Base-by-base conservation (phyloP, 139 green algal species). In the Asterochloris sp. region DNA sequence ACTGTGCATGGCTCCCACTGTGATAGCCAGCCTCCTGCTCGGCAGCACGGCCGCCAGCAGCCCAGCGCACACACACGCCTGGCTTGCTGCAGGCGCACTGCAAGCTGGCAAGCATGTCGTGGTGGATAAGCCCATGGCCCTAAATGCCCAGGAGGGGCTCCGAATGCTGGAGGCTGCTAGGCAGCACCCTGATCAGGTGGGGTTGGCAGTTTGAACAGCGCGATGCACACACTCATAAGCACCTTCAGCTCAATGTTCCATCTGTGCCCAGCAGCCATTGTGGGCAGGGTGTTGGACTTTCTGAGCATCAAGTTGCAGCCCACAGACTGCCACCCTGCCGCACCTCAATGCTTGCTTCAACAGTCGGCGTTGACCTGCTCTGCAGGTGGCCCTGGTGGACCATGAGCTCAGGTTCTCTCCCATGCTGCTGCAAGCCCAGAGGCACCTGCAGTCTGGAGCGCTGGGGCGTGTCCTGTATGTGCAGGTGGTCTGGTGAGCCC, bases 361-460 rank as follows among this genome's bases (percentile, higher is more conserved):
- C 26, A 60, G 47, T 0, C 15, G n/a, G 24, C 15, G 60, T 1
- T 78, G 79, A 12, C 15, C 24, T 24, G 17, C 24, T 76, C 47
- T 27, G 13, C 74, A 85, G 81, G 81, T 85, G 38, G 81, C 74
- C 12, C 80, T 85, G 24, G 23, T 85, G 28, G 81, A 85, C 64
- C 81, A 85, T 60, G 81, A 85, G 74, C 74, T 85, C 62, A 78
- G 81, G 73, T 85, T 85, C 38, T 77, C 64, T 19, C 74, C 81
- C 14, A 64, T 74, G 27, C 23, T 81, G 28, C 81, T 77, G 63
- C 29, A 63, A 26, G 63, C 74, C 2, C 68, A 63, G 27, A 47
- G 76, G 27, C 81, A 81, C 62, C 64, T 85, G 63, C 81, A 69
- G 24, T 62, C 78, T 19, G 81, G 81, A 63, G 26, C 68, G 62